These are phyloP conservation scores for Persicaria tinctoria DNA, from an alignment of 148 eudicot species.

Conservation along the genomic window DNA sequence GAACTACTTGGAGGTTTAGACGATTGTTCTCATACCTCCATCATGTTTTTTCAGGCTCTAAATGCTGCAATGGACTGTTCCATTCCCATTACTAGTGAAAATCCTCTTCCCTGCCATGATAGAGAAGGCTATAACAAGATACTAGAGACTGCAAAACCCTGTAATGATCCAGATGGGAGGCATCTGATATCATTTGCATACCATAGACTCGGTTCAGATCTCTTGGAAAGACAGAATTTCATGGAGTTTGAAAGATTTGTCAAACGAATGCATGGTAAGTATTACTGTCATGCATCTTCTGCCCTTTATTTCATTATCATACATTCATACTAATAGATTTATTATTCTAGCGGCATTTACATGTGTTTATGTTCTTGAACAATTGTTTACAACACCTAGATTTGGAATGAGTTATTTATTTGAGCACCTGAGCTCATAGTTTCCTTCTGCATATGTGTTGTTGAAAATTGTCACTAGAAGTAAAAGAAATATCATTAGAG, in stretches of 20 bases:
- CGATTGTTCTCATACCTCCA: background rate
- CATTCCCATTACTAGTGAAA: slow-evolving; percentile 65
- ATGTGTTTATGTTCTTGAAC: no score
- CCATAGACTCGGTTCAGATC: slow-evolving; percentile 57
- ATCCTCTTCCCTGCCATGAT: slow-evolving; percentile 63
- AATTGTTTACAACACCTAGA: no score
- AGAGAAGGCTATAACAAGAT: slow-evolving; percentile 69
- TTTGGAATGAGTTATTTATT: no score
- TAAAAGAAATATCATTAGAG: no score
- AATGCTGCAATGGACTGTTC: slow-evolving; percentile 92
- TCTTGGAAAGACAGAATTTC: slow-evolving; percentile 61
- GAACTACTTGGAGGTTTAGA: background rate
- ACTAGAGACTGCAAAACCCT: slow-evolving; percentile 77
- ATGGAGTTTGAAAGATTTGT: slow-evolving; percentile 80
- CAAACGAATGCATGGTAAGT: slow-evolving; percentile 91
- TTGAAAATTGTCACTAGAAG: no score
- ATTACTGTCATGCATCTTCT: background rate
- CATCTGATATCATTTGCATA: slow-evolving; percentile 71
- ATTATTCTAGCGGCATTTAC: no score
- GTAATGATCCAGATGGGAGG: slow-evolving; percentile 83
- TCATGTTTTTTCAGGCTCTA: slow-evolving; percentile 42
- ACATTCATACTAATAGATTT: background rate
- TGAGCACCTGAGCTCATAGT: no score
- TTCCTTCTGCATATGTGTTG: no score
- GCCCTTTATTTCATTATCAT: background rate